Conservation (phyloP, 148 eudicot genomes). For the Mesembryanthemum crystallinum region DNA sequence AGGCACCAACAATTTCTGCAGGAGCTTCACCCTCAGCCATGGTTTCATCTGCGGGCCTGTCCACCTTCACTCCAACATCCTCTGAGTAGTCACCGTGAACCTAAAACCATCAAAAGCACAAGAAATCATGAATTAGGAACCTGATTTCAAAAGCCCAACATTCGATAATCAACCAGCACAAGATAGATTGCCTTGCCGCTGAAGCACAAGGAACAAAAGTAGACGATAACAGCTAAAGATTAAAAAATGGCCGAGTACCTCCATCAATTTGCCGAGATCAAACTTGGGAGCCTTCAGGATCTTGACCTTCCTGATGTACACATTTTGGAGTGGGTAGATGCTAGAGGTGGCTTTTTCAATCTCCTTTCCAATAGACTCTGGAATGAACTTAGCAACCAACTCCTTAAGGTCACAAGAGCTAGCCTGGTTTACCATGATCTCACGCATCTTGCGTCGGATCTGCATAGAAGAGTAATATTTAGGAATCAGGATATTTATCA, state of each 20-base stretch:
- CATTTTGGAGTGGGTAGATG: conserved; percentile 83
- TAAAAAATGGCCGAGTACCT: conserved; percentile 27
- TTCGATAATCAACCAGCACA: neutral
- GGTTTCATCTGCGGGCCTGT: conserved; percentile 63
- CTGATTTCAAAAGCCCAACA: neutral
- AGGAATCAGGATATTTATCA: neutral
- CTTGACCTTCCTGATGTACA: conserved; percentile 76
- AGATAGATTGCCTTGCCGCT: neutral
- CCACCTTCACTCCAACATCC: conserved; percentile 60
- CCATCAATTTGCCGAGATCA: conserved; percentile 84
- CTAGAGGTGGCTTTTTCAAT: conserved; percentile 81
- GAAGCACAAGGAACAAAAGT: neutral
- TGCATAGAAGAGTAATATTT: conserved; percentile 6
- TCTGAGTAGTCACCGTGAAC: conserved; percentile 68
- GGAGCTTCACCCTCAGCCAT: conserved; percentile 37
- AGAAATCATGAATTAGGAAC: neutral
- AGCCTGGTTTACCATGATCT: conserved; percentile 84
- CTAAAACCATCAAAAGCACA: conserved; percentile 22
- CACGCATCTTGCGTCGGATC: conserved; percentile 90
- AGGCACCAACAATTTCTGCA: conserved; percentile 44
- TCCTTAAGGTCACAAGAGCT: conserved; percentile 80
- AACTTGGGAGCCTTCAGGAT: conserved; percentile 87
- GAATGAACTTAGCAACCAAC: conserved; percentile 74
- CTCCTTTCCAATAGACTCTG: conserved; percentile 81
- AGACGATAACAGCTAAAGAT: neutral